phyloP scores from a whole-genome alignment of 192 early-diverging fungal genomes.

The Coemansia sp. region DNA sequence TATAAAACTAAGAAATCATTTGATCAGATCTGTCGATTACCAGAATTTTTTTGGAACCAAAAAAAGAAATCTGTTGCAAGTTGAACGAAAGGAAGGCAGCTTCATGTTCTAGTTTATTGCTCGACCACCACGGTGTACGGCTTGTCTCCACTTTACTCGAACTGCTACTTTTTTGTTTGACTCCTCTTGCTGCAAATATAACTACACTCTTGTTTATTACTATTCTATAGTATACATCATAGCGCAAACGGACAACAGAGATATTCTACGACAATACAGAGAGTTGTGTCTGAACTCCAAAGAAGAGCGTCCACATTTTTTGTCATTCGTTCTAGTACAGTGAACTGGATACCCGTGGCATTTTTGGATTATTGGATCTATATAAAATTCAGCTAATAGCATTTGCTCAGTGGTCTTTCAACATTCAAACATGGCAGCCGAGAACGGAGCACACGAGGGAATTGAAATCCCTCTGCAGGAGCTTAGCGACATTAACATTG shows the following conservation, averaged over 20 bases:
- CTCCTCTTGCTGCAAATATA: not conserved
- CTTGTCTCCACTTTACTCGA: slow-evolving; percentile 7
- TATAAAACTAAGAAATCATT: not conserved
- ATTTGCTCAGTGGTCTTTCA: not conserved
- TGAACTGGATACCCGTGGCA: no score
- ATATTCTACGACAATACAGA: not conserved
- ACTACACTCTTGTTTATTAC: not conserved
- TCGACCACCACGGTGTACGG: not conserved
- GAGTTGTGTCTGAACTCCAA: no score
- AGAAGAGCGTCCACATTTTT: no score
- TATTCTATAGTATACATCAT: not conserved
- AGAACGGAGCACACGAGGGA: slow-evolving; percentile 26
- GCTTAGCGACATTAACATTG: slow-evolving; percentile 34
- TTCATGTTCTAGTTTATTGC: not conserved
- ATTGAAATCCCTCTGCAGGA: slow-evolving; percentile 36
- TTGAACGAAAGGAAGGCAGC: not conserved
- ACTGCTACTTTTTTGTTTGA: not conserved
- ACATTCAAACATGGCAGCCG: slow-evolving; percentile 24
- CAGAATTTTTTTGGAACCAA: slow-evolving; percentile 18
- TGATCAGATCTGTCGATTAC: slow-evolving; percentile 9
- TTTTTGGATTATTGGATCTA: not conserved
- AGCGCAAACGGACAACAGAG: not conserved
- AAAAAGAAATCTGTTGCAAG: not conserved
- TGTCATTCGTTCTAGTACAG: no score
- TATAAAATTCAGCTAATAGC: not conserved